Percentiles rank a stretch among this genome's conserved stretches.
phyloP scores from a whole-genome alignment of 345 rosid species.

The Citrus trifoliata region DNA sequence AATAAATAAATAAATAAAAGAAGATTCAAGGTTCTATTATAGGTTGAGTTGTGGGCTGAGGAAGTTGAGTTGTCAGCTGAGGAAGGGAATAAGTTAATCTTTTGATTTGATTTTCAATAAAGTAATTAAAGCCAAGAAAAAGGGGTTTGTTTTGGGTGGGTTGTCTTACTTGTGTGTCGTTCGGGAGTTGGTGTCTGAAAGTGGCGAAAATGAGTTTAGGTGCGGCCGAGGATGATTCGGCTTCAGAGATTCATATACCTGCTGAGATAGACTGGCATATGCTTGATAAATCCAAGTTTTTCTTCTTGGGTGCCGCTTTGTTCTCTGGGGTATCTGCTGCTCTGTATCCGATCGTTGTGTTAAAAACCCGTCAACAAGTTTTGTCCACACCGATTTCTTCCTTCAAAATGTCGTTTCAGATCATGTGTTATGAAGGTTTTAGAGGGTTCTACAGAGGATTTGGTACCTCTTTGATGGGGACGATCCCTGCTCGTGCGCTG shows the following conservation, averaged over 20 bases:
- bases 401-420: conserved; percentile 53
- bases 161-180: background rate
- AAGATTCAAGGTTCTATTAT: conserved; percentile 8
- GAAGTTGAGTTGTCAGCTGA: too few species aligned
- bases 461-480: conserved; percentile 88
- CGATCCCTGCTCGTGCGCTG: conserved; percentile 89
- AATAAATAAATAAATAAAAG: background rate
- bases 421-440: conserved; percentile 66
- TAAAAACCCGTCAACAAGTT: conserved; percentile 90
- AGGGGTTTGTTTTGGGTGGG: background rate
- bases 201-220: conserved; percentile 86
- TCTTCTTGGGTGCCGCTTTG: conserved; percentile 77
- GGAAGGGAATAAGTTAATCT: background rate
- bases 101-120: conserved; percentile 1
- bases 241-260: conserved; percentile 70
- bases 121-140: background rate
- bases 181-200: conserved; percentile 15
- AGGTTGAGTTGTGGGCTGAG: conserved; percentile 7
- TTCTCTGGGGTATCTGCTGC: conserved; percentile 93
- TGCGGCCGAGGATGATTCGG: conserved; percentile 74
- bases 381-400: conserved; percentile 50
- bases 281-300: conserved; percentile 93
- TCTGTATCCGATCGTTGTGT: conserved; percentile 78
- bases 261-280: conserved; percentile 95
- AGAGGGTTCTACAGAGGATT: conserved; percentile 83